Evolutionary conservation across 306 rosid genomes (phyloP).

Genomic region (Cicer cuneatum): DNA sequence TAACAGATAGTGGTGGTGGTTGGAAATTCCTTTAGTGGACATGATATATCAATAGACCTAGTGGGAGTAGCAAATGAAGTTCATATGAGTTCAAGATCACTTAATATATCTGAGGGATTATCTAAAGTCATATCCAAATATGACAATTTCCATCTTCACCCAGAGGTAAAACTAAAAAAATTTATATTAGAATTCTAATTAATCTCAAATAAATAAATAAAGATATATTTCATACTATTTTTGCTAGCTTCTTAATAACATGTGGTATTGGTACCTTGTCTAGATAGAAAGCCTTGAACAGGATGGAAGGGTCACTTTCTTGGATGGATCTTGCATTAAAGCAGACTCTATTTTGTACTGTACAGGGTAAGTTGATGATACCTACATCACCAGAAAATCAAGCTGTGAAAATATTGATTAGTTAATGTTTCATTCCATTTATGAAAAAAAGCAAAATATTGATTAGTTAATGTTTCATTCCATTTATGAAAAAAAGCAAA

Average conservation of each 20-base stretch:
- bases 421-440: too few species aligned
- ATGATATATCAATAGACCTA: slow-evolving; percentile 86
- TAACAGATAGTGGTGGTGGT: slow-evolving; percentile 81
- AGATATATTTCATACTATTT: background rate
- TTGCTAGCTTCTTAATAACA: slow-evolving; percentile 25
- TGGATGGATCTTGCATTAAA: slow-evolving; percentile 69
- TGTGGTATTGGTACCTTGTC: slow-evolving; percentile 32
- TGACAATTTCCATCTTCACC: slow-evolving; percentile 69
- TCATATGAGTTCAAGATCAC: slow-evolving; percentile 72
- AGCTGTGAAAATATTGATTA: background rate
- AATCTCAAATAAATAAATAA: background rate
- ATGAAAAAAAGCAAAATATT: background rate
- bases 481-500: background rate
- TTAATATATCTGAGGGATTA: slow-evolving; percentile 66
- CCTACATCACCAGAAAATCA: background rate
- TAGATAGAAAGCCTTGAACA: slow-evolving; percentile 82
- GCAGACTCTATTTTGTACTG: slow-evolving; percentile 83
- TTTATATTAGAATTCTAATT: slow-evolving; percentile 3
- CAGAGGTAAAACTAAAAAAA: slow-evolving; percentile 57
- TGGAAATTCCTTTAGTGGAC: slow-evolving; percentile 87
- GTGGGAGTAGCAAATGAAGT: slow-evolving; percentile 79
- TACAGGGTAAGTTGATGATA: slow-evolving; percentile 67
- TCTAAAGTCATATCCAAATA: slow-evolving; percentile 81
- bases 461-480: background rate
- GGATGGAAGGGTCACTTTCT: slow-evolving; percentile 75